phyloP scores from a whole-genome alignment of 768 basidiomycete species.

The Tulasnella sp. region DNA sequence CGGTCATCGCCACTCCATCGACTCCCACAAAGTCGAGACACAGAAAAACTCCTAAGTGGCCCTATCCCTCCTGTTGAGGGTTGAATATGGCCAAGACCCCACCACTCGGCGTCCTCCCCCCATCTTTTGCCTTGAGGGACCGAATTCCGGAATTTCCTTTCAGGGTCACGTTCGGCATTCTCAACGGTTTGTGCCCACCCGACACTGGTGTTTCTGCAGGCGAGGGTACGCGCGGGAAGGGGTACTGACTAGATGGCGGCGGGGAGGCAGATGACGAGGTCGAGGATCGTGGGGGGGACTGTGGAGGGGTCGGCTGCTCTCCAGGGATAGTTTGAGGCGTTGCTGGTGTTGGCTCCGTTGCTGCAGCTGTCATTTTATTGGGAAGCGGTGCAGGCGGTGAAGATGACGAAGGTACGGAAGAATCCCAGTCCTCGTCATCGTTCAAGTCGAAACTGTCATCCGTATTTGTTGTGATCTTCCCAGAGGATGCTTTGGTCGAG shows the following conservation, averaged over 20 bases:
- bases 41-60: not conserved
- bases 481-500: conserved; percentile 13
- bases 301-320: conserved; percentile 14
- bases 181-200: not conserved
- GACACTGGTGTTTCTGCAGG: conserved; percentile 15
- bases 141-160: conserved; percentile 53
- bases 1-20: not conserved
- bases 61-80: conserved; percentile 20
- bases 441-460: conserved; percentile 27
- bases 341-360: conserved; percentile 3
- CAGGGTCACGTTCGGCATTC: conserved; percentile 27
- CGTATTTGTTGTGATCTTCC: conserved; percentile 23
- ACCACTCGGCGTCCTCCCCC: conserved; percentile 82
- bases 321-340: not conserved
- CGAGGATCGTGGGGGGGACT: conserved; percentile 18
- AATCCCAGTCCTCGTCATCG: conserved; percentile 33
- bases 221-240: conserved; percentile 34
- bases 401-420: conserved; percentile 35
- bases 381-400: conserved; percentile 25
- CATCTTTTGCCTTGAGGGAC: conserved; percentile 71
- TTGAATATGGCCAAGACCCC: conserved; percentile 72
- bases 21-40: not conserved
- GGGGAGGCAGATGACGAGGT: conserved; percentile 3
- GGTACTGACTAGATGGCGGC: conserved; percentile 26
- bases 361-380: conserved; percentile 14